Evolutionary conservation across 108 stramenopile genomes (phyloP), one percentile per base, ranked within the genome.

Genomic region (Mediolabrus comicus): DNA sequence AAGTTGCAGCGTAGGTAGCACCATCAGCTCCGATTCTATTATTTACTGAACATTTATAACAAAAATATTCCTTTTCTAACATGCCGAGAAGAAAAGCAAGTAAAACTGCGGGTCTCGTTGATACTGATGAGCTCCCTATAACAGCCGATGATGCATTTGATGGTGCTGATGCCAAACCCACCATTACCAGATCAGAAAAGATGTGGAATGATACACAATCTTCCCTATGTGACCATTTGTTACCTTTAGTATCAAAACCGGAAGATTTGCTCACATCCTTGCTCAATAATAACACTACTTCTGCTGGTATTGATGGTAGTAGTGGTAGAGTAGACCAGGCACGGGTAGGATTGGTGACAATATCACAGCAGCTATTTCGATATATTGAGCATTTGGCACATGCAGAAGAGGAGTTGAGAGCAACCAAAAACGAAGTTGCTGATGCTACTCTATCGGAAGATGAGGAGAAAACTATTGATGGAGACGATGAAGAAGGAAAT

Each of bases 351-450:
- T 27, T 73, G 28, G 14, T 43, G 19, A 16, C 29, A 39, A 59
- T 67, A 31, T 67, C 72, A 8, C 56, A 49, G 30, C 19, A 43
- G 17, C 53, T 73, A 32, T 73, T 73, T 46, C 56, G 72, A 5
- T 46, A 49, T 38, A 59, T 73, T 35, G 72, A 73, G 28, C 65
- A 49, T 8, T 51, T 73, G 66, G 72, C 72, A 17, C 22, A n/a
- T 31, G 31, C 67, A 27, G 72, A 73, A 13, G 65, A 46, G 16
- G 41, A 59, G 28, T 46, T 73, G 32, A 62, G 29, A 22, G 52
- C 41, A 13, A 16, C 53, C n/a, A 60, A 49, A 27, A 59, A 51
- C 8, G 17, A 56, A 24, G 57, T 25, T 27, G 2, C 4, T 12
- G 58, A 33, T 30, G 25, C 4, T 4, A 14, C 22, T 12, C 16